These are phyloP conservation scores for Microdochium trichocladiopsis DNA, from an alignment of 2,329 filamentous ascomycete species.

Conservation along the genomic window DNA sequence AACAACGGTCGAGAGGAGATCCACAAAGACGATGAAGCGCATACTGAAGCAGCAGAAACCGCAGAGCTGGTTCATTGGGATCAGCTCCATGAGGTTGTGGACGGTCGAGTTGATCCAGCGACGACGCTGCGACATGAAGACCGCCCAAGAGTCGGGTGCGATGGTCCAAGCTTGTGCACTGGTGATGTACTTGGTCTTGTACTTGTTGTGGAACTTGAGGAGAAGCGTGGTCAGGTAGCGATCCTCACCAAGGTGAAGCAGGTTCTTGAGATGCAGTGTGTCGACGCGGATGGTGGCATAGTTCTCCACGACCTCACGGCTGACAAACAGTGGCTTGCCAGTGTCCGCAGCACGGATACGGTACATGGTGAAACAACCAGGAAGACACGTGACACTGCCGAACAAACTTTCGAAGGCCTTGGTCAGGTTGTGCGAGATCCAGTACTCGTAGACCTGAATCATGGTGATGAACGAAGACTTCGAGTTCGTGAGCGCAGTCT, in stretches of 20 bases:
- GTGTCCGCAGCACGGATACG: constrained; percentile 89
- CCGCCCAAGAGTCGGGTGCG: constrained; percentile 85
- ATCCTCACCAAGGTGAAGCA: constrained; percentile 95
- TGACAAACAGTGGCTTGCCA: constrained; percentile 94
- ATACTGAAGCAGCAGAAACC: constrained; percentile 99
- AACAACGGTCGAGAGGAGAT: constrained; percentile 84
- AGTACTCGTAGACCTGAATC: constrained; percentile 99
- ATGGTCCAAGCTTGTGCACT: constrained; percentile 93
- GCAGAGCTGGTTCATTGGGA: constrained; percentile 87
- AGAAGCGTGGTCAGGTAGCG: constrained; percentile 93
- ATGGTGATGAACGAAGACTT: constrained; percentile 93
- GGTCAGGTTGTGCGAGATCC: constrained; percentile 93
- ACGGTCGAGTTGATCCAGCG: constrained; percentile 99
- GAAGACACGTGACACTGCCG: constrained; percentile 93
- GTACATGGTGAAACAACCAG: constrained; percentile 99
- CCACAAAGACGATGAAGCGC: constrained; percentile 94
- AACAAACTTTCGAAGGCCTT: constrained; percentile 98
- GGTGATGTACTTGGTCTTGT: constrained; percentile 98
- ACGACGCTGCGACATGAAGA: constrained; percentile 96
- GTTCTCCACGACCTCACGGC: constrained; percentile 77
- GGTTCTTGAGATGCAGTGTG: constrained; percentile 97
- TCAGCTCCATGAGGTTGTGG: constrained; percentile 93
- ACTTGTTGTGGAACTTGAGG: constrained; percentile 84
- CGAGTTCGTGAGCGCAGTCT: constrained; percentile 87
- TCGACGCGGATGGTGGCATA: constrained; percentile 95